Evolutionary conservation across 768 basidiomycete genomes (phyloP), one percentile per base, ranked within the genome.

Genomic region (Hygrophorus russula): DNA sequence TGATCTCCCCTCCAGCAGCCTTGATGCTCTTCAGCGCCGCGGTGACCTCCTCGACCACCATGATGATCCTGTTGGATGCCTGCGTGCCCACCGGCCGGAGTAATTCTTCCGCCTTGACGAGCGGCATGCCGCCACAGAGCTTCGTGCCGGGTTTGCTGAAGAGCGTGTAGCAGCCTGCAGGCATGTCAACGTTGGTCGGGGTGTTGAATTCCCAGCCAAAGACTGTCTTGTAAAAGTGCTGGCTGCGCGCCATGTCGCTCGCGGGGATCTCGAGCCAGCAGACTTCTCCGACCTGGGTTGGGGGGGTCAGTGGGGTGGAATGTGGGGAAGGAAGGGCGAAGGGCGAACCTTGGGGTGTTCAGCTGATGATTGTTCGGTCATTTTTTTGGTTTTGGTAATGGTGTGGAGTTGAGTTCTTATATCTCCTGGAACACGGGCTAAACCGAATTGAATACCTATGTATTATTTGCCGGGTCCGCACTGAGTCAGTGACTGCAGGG

Each of bases 171-270:
- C 6, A 4, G 2, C 20, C 29, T 13, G 29, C 8, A 14, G 13
- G 13, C n/a, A 27, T 30, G 14, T 9, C 11, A 17, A 42, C 34
- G 34, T 32, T 18, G 32, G 41, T 30, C 5, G 19, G 32, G 15
- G 17, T n/a, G 41, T 30, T 13, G 34, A 42, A 42, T 27, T 42
- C 41, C 41, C 41, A 42, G 34, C 41, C 41, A 15, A 42, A 42
- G 24, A 42, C 30, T 12, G 41, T 42, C 30, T 32, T 33, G 41
- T 42, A 42, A 14, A 42, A 42, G 2, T 15, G 17, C 34, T 42
- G 30, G 41, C 30, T 19, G 29, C 41, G 41, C 9, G 24, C 31
- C 30, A 42, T 42, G 34, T 42, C 30, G 19, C 31, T 42, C 14
- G 41, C 41, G 11, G 41, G 41, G 17, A 42, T 30, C 17, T 42